Evolutionary conservation across 768 basidiomycete genomes (phyloP), one percentile per base, ranked within the genome.

Genomic region (Obba rivulosa): DNA sequence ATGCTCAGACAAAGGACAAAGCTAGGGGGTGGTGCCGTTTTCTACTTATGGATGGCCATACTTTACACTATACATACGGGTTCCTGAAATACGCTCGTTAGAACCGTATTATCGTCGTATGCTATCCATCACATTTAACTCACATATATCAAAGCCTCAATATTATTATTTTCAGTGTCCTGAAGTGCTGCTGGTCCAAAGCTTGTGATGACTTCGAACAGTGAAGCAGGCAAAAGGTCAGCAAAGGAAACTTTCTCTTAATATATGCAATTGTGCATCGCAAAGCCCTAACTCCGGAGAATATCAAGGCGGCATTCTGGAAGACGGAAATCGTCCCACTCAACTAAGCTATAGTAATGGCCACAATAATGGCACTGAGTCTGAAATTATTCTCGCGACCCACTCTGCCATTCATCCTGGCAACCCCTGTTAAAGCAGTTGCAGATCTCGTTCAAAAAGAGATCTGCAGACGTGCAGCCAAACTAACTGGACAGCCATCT

Each of bases 31-130:
- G 52, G 5, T 40, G 53, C 10, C 50, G 59, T 0, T 49, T 74
- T 1, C 70, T 79, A 9, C 52, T 71, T 10, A 62, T 78, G 10
- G 72, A 78, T 62, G 71, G 77, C 0, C 76, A 79, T 46, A 67
- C 60, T 43, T 76, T 70, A 0, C 75, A 78, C 47, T 70, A 66
- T 48, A 68, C 65, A 3, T 41, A 46, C 3, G 59, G 46, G 5
- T 72, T 77, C 48, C 66, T 79, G 16, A 46, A 62, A 10, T 70
- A 70, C 58, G 69, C 71, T 0, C 44, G 54, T 2, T 40, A 56
- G 0, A 45, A 74, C 50, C 57, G 64, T 1, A 76, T 78, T n/a
- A 47, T 63, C 18, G 55, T 77, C 4, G 51, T 77, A 0, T 72
- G 69, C 50, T 77, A 76, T 58, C 75, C 71, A 14, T 55, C 74